Evolutionary conservation across 2,329 filamentous ascomycete species (phyloP), one percentile per base, ranked within the genome.

Genomic region (Thelonectria olida): DNA sequence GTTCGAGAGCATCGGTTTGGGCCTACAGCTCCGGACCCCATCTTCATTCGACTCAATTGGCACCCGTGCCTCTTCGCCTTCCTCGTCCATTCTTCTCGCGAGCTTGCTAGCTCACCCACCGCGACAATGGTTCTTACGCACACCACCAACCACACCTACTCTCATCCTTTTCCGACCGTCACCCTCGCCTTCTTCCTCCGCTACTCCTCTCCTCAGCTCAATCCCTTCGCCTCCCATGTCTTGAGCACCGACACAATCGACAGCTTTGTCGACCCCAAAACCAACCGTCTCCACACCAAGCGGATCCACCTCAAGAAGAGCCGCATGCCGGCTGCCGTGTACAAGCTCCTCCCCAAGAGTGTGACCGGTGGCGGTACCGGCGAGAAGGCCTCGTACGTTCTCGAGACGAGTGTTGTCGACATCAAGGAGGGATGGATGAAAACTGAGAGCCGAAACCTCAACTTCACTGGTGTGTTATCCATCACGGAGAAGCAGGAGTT

Each of bases 141-240:
- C 76, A 86, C 85, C 54, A 88, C 87, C 70, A 88, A 85, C 78
- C 90, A 92, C 76, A 87, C 85, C 72, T 93, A 94, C 83, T 85
- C 89, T 67, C 92, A 95, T 78, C 90, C 91, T 49, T 95, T 95
- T 81, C 89, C 91, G 64, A 92, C 92, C 75, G 92, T 96, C 64
- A 93, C 92, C 49, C 89, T 96, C 76, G 92, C 92, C 80, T 96
- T 93, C 84, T 96, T 95, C 80, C 89, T 96, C 50, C 91, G 92
- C 67, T 96, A 96, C 79, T 93, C 91, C 61, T 87, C 85, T 5
- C 84, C 85, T 27, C 82, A 86, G 67, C 80, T 86, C 67, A 96
- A 95, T 73, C 92, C 92, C 7, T 94, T 95, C 80, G 90, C 89
- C 67, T 88, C 86, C 65, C 92, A 96, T 80, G 92, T 96, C 54